Evolutionary conservation across 495 filamentous ascomycete genomes (phyloP), one percentile per base, ranked within the genome.

Genomic region (Penicillium tannophilum): DNA sequence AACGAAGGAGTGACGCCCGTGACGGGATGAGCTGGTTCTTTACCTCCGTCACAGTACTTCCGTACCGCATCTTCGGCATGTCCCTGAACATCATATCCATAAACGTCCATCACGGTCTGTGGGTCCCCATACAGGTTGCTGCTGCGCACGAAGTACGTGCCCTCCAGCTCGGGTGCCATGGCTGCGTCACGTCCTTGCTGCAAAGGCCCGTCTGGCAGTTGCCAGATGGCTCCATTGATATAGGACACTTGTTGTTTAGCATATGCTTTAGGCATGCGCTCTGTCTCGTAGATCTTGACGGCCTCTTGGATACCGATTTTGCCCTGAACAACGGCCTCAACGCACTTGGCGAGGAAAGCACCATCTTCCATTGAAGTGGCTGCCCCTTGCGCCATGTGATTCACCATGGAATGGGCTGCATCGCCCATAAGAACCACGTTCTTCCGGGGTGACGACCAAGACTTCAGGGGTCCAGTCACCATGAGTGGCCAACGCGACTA

Each of bases 331-430:
- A 57, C 64, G 30, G 46, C 58, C 23, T 55, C 66, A 33, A 69
- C 24, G 17, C 58, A 64, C 35, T 61, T 60, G 9, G 54, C 68
- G 16, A 69, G 62, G 48, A 69, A 67, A 8, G 59, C 58, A 6
- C 68, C 70, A 33, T 71, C 71, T 55, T 74, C 74, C 35, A 81
- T 67, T 3, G 72, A 72, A 63, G 73, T 76, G 14, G 72, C 76
- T 19, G 73, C 76, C 19, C 69, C 73, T 61, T 76, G 73, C 4
- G 73, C 71, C 64, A 77, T 74, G 52, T 77, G 75, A 3, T 74
- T 73, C n/a, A 79, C 64, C 76, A 81, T 79, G 2, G 77, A 67
- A 62, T 80, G 79, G 10, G 77, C 77, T 4, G 76, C 78, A 61
- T 82, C 79, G 26, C 78, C 68, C 11, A 80, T 53, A 10, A 81